Evolutionary conservation across 352 stramenopile genomes (phyloP).

Genomic region (Pythium biforme): DNA sequence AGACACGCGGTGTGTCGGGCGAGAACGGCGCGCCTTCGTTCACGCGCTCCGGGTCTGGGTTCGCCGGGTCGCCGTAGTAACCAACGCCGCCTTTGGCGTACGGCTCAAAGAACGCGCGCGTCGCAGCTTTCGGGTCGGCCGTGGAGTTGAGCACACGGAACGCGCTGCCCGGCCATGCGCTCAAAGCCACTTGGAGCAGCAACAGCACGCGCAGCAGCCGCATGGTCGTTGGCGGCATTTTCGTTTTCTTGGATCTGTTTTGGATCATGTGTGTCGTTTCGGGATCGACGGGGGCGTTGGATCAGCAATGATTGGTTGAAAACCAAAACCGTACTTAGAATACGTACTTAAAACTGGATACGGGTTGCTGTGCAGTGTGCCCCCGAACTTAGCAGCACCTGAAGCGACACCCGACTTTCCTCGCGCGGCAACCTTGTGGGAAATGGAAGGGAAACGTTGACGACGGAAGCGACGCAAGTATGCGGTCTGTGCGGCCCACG

Average conservation of each 20-base stretch:
- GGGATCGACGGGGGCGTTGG: neutral
- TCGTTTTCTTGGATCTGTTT: too few relatives aligned
- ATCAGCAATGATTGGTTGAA: conserved; percentile 8
- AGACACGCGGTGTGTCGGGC: conserved; percentile 63
- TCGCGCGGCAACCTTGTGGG: neutral
- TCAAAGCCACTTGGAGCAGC: neutral
- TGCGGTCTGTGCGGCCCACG: conserved; percentile 1
- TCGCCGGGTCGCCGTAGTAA: conserved; percentile 76
- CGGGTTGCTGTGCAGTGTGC: too few relatives aligned
- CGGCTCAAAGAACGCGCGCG: conserved; percentile 68
- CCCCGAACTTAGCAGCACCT: conserved; percentile 3
- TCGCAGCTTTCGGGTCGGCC: conserved; percentile 30
- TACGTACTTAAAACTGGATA: neutral
- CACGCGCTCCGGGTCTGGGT: conserved; percentile 60
- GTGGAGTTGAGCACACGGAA: conserved; percentile 45
- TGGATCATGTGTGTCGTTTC: conserved; percentile 4
- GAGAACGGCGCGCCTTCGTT: conserved; percentile 86
- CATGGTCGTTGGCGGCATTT: neutral
- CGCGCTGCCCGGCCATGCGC: neutral
- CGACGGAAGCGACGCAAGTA: conserved; percentile 6
- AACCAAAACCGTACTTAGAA: too few relatives aligned
- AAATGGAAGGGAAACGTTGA: neutral
- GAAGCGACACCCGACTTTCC: neutral
- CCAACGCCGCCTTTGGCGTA: conserved; percentile 82
- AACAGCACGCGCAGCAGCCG: neutral